phyloP scores from a whole-genome alignment of 208 protist genomes.

The Crithidia expoeki region DNA sequence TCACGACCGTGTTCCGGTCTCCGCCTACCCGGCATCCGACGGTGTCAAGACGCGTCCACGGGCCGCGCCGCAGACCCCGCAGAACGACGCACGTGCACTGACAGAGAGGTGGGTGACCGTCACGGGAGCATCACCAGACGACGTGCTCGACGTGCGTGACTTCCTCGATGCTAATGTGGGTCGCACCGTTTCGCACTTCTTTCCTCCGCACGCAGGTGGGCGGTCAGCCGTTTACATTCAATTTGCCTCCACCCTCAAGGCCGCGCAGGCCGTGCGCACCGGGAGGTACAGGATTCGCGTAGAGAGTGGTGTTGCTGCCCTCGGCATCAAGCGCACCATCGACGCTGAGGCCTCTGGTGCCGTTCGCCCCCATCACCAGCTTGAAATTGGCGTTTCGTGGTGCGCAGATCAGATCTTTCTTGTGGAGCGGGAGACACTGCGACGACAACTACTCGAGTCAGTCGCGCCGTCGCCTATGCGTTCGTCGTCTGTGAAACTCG shows the following conservation, averaged over 20 bases:
- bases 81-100: background rate
- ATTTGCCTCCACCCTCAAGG: constrained; percentile 55
- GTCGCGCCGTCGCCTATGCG: background rate
- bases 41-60: constrained; percentile 1
- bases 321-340: constrained; percentile 4
- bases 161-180: constrained; percentile 75
- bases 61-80: background rate
- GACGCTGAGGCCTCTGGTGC: background rate
- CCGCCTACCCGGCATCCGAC: constrained; percentile 19
- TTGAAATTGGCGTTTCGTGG: constrained; percentile 46
- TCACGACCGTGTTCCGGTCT: constrained; percentile 16
- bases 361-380: background rate
- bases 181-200: constrained; percentile 61
- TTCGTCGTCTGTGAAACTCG: background rate
- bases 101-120: constrained; percentile 57
- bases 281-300: constrained; percentile 29
- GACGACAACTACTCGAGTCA: constrained; percentile 23
- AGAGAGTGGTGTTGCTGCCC: constrained; percentile 34
- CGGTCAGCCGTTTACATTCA: constrained; percentile 52
- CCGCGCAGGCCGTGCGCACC: constrained; percentile 55
- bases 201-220: constrained; percentile 18
- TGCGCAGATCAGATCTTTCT: constrained; percentile 59
- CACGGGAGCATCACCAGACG: constrained; percentile 37
- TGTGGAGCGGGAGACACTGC: constrained; percentile 31
- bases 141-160: constrained; percentile 68